phyloP scores from a whole-genome alignment of 768 basidiomycete genomes.

The Termitomyces sp. region DNA sequence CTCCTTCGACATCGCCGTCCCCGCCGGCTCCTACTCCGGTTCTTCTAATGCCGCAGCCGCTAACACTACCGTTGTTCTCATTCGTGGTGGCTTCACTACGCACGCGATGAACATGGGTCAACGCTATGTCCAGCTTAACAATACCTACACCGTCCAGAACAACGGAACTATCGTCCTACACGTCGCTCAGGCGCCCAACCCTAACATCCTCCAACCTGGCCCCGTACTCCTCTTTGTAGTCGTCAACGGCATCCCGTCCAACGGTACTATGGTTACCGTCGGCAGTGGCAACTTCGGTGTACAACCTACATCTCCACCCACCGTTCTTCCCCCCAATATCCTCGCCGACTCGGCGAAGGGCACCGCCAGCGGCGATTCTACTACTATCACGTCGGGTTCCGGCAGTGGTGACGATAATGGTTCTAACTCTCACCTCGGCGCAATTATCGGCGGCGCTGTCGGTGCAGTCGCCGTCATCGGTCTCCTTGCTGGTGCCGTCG shows the following conservation, averaged over 20 bases:
- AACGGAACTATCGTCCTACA: slow-evolving; percentile 76
- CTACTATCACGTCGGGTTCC: not conserved
- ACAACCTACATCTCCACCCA: slow-evolving; percentile 48
- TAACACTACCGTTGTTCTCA: slow-evolving; percentile 69
- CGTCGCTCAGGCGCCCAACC: slow-evolving; percentile 77
- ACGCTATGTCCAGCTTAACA: slow-evolving; percentile 75
- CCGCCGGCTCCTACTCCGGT: slow-evolving; percentile 60
- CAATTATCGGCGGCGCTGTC: slow-evolving; percentile 3
- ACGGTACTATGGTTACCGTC: slow-evolving; percentile 70
- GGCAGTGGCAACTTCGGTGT: slow-evolving; percentile 74
- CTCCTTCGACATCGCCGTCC: slow-evolving; percentile 71
- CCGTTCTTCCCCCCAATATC: slow-evolving; percentile 45
- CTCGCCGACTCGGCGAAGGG: slow-evolving; percentile 20
- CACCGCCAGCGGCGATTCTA: not conserved
- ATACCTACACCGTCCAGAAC: slow-evolving; percentile 75
- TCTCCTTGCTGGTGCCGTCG: not conserved
- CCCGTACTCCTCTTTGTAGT: slow-evolving; percentile 81
- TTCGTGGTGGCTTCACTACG: slow-evolving; percentile 83
- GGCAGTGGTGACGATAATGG: not conserved
- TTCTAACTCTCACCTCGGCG: not conserved
- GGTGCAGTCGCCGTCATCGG: slow-evolving; percentile 3
- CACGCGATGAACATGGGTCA: slow-evolving; percentile 90
- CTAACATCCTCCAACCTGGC: slow-evolving; percentile 86
- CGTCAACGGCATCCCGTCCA: slow-evolving; percentile 79
- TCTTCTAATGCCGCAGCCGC: slow-evolving; percentile 64